phyloP scores from a whole-genome alignment of 257 asterid species.

The Solanum lignicaule region DNA sequence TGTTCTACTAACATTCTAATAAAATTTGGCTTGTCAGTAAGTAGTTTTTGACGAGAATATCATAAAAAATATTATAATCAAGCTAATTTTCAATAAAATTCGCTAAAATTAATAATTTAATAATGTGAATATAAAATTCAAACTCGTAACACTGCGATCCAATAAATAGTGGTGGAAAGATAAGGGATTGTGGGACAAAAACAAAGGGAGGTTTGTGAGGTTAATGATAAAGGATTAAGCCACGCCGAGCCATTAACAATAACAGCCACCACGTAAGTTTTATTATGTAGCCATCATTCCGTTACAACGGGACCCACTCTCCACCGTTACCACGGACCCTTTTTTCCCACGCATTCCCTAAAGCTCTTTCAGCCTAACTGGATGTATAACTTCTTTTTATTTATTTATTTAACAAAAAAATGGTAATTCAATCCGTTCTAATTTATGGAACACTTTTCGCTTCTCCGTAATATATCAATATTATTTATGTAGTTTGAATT shows the following conservation, averaged over 20 bases:
- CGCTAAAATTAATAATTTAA: too few relatives aligned
- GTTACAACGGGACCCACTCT: slow-evolving; percentile 19
- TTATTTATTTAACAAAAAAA: neutral
- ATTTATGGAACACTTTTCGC: neutral
- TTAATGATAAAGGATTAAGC: slow-evolving; percentile 24
- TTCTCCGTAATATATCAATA: neutral
- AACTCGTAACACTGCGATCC: too few relatives aligned
- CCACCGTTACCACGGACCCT: slow-evolving; percentile 11
- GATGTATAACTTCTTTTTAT: neutral
- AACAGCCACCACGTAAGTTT: slow-evolving; percentile 21
- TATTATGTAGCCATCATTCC: slow-evolving; percentile 18
- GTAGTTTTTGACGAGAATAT: neutral
- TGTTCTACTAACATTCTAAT: neutral
- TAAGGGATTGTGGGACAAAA: neutral
- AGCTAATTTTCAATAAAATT: too few relatives aligned
- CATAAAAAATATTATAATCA: too few relatives aligned
- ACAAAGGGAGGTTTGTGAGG: slow-evolving; percentile 10
- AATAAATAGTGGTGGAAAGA: neutral
- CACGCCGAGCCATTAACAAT: slow-evolving; percentile 28
- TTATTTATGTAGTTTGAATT: neutral
- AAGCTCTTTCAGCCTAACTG: neutral
- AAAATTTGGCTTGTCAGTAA: neutral
- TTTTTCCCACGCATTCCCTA: neutral
- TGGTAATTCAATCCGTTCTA: fast-evolving
- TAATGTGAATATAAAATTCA: too few relatives aligned